Evolutionary conservation across 768 basidiomycete species (phyloP).

Genomic region (Asterophora lycoperdoides): DNA sequence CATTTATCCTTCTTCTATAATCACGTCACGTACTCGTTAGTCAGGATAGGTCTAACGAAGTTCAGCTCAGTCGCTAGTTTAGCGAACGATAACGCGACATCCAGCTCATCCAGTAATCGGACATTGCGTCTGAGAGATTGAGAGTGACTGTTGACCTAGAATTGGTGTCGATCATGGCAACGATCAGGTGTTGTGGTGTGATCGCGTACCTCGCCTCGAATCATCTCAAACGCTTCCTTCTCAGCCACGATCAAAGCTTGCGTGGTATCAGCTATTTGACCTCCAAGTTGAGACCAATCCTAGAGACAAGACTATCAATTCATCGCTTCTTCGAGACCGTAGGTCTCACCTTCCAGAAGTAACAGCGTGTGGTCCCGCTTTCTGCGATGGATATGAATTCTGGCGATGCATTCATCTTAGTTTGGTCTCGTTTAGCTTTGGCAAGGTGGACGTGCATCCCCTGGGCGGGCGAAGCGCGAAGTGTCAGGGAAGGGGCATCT

Average conservation of each 20-base stretch:
- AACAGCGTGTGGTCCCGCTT: slow-evolving; percentile 61
- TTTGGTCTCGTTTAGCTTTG: slow-evolving; percentile 58
- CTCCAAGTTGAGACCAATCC: slow-evolving; percentile 77
- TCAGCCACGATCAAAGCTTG: slow-evolving; percentile 53
- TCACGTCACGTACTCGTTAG: slow-evolving; percentile 53
- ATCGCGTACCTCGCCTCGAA: slow-evolving; percentile 58
- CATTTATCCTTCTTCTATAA: background rate
- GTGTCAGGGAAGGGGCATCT: slow-evolving; percentile 72
- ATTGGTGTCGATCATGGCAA: background rate
- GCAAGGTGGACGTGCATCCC: slow-evolving; percentile 76
- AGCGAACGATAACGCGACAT: slow-evolving; percentile 80
- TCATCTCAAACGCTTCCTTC: slow-evolving; percentile 63
- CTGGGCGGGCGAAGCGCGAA: slow-evolving; percentile 62
- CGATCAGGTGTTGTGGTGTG: slow-evolving; percentile 2
- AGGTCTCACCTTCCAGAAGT: slow-evolving; percentile 55
- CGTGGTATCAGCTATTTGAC: slow-evolving; percentile 56
- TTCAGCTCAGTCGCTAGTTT: slow-evolving; percentile 73
- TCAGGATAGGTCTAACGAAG: slow-evolving; percentile 67
- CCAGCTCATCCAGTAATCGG: slow-evolving; percentile 80
- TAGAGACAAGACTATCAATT: slow-evolving; percentile 21
- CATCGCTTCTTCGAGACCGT: background rate
- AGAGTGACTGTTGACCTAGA: slow-evolving; percentile 60
- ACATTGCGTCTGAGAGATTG: slow-evolving; percentile 66
- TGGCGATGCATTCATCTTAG: slow-evolving; percentile 40
- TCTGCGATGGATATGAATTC: slow-evolving; percentile 58